Evolutionary conservation across 1,284 basidiomycete genomes (phyloP), one percentile per base, ranked within the genome.

Genomic region (Exobasidium rhododendri): DNA sequence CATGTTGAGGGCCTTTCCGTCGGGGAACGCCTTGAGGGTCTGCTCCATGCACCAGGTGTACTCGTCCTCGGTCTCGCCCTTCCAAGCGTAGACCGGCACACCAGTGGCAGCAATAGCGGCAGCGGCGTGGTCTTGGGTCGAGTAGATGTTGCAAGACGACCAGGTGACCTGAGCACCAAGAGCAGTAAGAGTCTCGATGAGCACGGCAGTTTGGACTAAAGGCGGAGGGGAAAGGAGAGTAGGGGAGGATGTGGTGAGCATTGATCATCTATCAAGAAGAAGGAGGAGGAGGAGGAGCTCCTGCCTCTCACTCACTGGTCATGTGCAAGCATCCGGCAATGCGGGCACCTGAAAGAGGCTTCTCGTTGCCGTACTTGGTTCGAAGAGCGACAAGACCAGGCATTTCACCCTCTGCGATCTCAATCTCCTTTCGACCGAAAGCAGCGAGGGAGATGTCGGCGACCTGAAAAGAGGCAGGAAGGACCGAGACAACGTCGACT

Each of bases 91-190:
- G 79, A 98, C 94, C 73, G 94, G 94, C 61, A 98, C 91, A 75
- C 94, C 94, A 66, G 96, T 96, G 28, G 94, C 94, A 68, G 94
- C 94, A 74, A 98, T 97, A 54, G 92, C 96, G 70, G 94, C 91
- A 64, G 94, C 96, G 66, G 94, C 94, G 83, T 98, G 94, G 82
- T 98, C 94, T 78, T 83, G 96, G 62, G 94, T 99, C 61, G 96
- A 98, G 85, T 96, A 99, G 82, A 99, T 99, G 86, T 99, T 98
- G 85, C 94, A 97, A 75, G 94, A 98, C 51, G 96, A 98, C 96
- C 94, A 99, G 74, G 94, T 87, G 68, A 99, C 94, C 83, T 97
- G 89, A 70, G 96, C 94, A 81, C 94, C 94, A 77, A 98, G 88
- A 71, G 88, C 89, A 71, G 87, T 89, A 74, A 99, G 86, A 45